These are phyloP conservation scores for Porcisia hertigi DNA, from an alignment of 208 protist species.

Conservation along the genomic window DNA sequence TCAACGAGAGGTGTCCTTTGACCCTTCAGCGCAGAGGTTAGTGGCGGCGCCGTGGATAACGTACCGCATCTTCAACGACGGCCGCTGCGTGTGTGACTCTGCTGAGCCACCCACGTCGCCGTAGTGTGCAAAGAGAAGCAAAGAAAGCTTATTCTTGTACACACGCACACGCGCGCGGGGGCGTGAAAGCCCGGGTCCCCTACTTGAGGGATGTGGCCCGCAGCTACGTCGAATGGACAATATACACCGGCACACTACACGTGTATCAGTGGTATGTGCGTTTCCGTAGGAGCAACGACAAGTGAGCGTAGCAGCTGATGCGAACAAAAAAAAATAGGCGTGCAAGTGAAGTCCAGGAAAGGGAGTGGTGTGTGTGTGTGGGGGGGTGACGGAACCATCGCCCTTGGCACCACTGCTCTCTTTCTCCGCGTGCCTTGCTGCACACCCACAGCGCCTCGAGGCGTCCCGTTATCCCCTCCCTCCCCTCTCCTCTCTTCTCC, in stretches of 20 bases:
- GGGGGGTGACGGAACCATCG: neutral
- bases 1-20: slow-evolving; percentile 32
- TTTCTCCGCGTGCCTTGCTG: neutral
- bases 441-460: neutral
- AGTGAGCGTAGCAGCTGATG: too few species aligned
- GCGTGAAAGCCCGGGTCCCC: too few species aligned
- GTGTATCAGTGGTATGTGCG: too few species aligned
- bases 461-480: neutral
- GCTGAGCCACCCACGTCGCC: neutral
- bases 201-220: too few species aligned
- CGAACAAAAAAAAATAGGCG: too few species aligned
- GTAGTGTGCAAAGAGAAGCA: neutral
- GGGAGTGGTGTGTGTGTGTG: too few species aligned
- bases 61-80: slow-evolving; percentile 18
- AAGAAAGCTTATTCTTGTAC: neutral
- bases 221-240: too few species aligned
- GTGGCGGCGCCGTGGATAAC: slow-evolving; percentile 18
- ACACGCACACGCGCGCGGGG: neutral
- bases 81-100: slow-evolving; percentile 1
- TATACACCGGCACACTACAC: too few species aligned
- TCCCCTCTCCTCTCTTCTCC: neutral
- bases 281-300: too few species aligned
- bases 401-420: neutral
- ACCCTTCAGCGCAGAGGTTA: slow-evolving; percentile 13
- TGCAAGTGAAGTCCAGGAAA: too few species aligned